phyloP scores from a whole-genome alignment of 176 grass and related monocot species.

The Cymbopogon citratus region DNA sequence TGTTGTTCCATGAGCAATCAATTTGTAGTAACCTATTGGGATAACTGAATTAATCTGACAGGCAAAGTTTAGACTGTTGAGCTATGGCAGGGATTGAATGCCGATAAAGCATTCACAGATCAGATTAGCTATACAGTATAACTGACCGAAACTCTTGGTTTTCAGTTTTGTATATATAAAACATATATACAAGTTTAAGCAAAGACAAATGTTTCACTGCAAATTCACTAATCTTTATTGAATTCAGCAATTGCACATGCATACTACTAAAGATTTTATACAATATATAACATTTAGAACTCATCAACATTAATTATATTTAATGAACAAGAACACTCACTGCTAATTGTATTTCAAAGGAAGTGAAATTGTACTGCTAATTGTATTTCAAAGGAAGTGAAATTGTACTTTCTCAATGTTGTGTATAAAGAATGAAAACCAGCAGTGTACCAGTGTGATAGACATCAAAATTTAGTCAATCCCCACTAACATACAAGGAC shows the following conservation, averaged over 20 bases:
- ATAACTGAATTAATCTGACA: neutral
- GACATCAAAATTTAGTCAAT: neutral
- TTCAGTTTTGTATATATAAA: neutral
- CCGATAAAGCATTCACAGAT: neutral
- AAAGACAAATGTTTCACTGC: neutral
- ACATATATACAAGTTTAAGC: neutral
- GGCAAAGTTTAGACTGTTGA: too few species aligned
- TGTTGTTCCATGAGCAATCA: neutral
- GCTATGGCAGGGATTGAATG: neutral
- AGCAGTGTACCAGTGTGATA: neutral
- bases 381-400: neutral
- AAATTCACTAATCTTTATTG: neutral
- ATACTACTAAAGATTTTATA: neutral
- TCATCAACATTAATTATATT: accelerated
- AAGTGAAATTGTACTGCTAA: too few species aligned
- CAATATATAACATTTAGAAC: neutral
- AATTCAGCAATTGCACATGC: neutral
- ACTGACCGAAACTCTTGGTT: neutral
- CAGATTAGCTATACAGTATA: neutral
- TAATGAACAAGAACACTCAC: neutral
- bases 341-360: neutral
- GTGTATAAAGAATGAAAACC: neutral
- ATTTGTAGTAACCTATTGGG: neutral
- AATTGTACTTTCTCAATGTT: neutral
- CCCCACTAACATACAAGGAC: neutral